Conservation (phyloP, 2,329 filamentous ascomycete species). For the Colletotrichum caudatum region DNA sequence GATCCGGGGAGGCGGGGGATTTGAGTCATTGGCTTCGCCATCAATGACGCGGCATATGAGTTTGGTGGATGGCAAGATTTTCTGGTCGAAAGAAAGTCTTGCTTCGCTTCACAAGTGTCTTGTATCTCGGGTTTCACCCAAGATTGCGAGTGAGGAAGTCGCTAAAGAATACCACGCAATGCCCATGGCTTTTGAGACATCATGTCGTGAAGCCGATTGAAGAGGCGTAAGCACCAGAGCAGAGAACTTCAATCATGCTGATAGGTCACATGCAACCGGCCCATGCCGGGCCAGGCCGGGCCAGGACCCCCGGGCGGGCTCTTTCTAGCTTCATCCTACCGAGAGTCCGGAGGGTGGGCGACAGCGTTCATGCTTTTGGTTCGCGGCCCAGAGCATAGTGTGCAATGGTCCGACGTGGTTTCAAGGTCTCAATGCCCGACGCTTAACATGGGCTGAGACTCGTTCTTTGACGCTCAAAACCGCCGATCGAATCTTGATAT, state of each 20-base stretch:
- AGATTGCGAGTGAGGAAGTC: neutral
- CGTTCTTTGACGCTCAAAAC: neutral
- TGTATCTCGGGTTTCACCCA: neutral
- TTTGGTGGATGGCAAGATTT: constrained; percentile 1
- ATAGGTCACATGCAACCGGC: neutral
- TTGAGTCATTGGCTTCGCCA: constrained; percentile 27
- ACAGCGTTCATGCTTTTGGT: constrained; percentile 24
- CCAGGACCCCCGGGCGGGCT: constrained; percentile 29
- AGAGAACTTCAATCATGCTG: neutral
- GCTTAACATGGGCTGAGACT: constrained; percentile 22
- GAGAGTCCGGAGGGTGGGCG: constrained; percentile 24
- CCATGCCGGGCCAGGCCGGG: neutral
- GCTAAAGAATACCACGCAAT: neutral
- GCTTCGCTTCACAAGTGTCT: neutral
- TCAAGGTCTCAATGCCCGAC: constrained; percentile 27
- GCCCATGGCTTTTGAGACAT: neutral
- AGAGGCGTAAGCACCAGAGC: too few species aligned
- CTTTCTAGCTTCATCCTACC: constrained; percentile 15
- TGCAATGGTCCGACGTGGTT: constrained; percentile 33
- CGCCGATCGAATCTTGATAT: neutral
- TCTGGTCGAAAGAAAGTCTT: neutral
- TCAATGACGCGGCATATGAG: constrained; percentile 18
- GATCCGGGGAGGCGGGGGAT: neutral
- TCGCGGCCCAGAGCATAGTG: constrained; percentile 31
- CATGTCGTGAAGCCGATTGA: neutral